A percentile compares a stretch with the other conserved stretches of the same genome.
Conservation (phyloP, 768 basidiomycete genomes). For the Mycena haematopus region DNA sequence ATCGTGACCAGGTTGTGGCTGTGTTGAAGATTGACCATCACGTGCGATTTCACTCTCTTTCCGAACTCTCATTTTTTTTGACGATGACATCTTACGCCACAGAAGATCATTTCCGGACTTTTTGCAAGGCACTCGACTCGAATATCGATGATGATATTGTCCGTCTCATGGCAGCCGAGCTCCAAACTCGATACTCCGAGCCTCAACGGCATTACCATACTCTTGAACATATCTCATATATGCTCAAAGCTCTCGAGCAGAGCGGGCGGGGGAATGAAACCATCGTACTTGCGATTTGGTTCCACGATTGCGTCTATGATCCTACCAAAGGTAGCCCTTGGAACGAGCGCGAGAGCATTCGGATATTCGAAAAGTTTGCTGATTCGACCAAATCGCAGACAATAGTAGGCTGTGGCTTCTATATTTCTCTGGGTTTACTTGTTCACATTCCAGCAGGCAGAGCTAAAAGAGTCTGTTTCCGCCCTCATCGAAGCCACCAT, state of each 20-base stretch:
- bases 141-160: constrained; percentile 6
- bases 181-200: constrained; percentile 26
- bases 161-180: constrained; percentile 5
- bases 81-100: constrained; percentile 17
- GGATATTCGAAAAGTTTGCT: constrained; percentile 24
- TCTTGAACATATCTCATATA: constrained; percentile 27
- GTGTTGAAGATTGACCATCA: neutral
- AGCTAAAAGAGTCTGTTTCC: constrained; percentile 21
- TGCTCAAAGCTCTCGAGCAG: constrained; percentile 23
- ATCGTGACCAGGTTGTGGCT: neutral
- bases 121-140: constrained; percentile 10
- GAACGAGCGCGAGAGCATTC: constrained; percentile 32
- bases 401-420: constrained; percentile 10
- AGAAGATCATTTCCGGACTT: constrained; percentile 3
- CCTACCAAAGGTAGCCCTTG: constrained; percentile 28
- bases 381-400: constrained; percentile 14
- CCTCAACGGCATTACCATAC: constrained; percentile 31
- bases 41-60: neutral
- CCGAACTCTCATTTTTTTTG: neutral
- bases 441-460: neutral
- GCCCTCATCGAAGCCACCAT: constrained; percentile 29
- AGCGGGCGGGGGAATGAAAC: neutral
- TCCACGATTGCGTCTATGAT: constrained; percentile 32
- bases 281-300: constrained; percentile 32
- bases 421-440: neutral